Evolutionary conservation across 805 yeast genomes (phyloP).

Genomic region (Kodamaea hsintzibuensis): DNA sequence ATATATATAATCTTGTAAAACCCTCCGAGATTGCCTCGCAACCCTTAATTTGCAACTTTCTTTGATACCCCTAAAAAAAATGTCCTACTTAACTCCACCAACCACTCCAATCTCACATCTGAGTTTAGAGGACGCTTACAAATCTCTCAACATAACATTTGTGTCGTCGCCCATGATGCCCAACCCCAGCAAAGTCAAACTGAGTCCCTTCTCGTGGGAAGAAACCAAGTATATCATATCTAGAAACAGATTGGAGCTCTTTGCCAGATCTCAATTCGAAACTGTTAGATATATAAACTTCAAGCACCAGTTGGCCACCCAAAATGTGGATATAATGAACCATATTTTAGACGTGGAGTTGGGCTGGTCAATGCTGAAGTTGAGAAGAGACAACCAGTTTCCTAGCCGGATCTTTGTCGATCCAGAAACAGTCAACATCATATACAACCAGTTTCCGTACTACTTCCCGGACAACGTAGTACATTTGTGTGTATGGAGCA

Average conservation of each 20-base stretch:
- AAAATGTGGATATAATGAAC: constrained; percentile 45
- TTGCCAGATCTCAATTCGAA: constrained; percentile 49
- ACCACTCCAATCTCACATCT: constrained; percentile 13
- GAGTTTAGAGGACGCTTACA: constrained; percentile 14
- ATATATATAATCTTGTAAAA: not conserved
- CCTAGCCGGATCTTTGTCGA: constrained; percentile 40
- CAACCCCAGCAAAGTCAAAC: constrained; percentile 31
- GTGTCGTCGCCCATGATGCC: constrained; percentile 40
- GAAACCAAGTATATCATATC: constrained; percentile 39
- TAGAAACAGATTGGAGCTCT: constrained; percentile 43
- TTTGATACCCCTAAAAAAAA: not conserved
- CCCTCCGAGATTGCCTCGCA: not conserved
- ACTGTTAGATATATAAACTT: constrained; percentile 48
- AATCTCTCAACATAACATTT: constrained; percentile 18
- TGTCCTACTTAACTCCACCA: constrained; percentile 17
- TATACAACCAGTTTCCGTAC: constrained; percentile 68
- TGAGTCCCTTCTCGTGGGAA: constrained; percentile 49
- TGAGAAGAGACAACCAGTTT: constrained; percentile 27
- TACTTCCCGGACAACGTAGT: constrained; percentile 49
- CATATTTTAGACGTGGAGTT: constrained; percentile 50
- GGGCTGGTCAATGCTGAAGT: constrained; percentile 47
- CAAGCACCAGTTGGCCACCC: constrained; percentile 38
- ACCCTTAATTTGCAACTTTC: not conserved
- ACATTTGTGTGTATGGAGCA: constrained; percentile 71
- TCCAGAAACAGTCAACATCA: constrained; percentile 44